phyloP scores from a whole-genome alignment of 441 rosid species.

The Mallotus repandus region DNA sequence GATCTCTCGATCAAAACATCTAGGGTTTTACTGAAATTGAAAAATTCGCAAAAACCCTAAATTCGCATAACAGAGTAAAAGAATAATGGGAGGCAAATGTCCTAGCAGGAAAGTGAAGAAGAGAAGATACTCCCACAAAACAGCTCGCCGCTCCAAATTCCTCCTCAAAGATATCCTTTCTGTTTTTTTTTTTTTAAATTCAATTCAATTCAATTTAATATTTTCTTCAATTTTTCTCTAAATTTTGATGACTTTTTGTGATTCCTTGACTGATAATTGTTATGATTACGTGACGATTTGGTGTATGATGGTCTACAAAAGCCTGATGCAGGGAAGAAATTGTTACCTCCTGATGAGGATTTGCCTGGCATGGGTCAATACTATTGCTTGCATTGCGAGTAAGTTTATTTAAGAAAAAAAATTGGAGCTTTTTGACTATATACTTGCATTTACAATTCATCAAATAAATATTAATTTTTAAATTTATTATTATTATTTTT shows the following conservation, averaged over 20 bases:
- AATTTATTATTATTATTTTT: not conserved
- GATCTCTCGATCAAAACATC: not conserved
- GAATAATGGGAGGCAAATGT: conserved; percentile 75
- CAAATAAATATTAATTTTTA: not conserved
- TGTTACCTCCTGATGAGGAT: conserved; percentile 69
- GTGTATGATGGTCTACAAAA: conserved; percentile 75
- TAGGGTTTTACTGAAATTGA: conserved; percentile 14
- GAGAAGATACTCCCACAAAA: conserved; percentile 87
- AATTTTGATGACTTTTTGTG: not conserved
- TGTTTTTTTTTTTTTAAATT: not conserved
- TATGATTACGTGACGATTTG: conserved; percentile 64
- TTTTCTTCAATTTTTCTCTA: not conserved
- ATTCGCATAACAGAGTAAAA: too few relatives aligned
- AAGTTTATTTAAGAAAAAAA: conserved; percentile 21
- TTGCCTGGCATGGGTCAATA: conserved; percentile 98
- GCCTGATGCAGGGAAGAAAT: conserved; percentile 50
- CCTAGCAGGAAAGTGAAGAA: conserved; percentile 94
- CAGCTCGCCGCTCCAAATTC: conserved; percentile 83
- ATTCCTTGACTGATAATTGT: conserved; percentile 38
- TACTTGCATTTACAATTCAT: not conserved
- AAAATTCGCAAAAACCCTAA: not conserved
- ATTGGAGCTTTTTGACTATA: not conserved
- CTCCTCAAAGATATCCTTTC: conserved; percentile 79
- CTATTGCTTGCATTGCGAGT: conserved; percentile 97
- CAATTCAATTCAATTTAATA: not conserved